A percentile compares a stretch with the other conserved stretches of the same genome.
Evolutionary conservation across 257 asterid genomes (phyloP).

Genomic region (Solanum stenotomum): DNA sequence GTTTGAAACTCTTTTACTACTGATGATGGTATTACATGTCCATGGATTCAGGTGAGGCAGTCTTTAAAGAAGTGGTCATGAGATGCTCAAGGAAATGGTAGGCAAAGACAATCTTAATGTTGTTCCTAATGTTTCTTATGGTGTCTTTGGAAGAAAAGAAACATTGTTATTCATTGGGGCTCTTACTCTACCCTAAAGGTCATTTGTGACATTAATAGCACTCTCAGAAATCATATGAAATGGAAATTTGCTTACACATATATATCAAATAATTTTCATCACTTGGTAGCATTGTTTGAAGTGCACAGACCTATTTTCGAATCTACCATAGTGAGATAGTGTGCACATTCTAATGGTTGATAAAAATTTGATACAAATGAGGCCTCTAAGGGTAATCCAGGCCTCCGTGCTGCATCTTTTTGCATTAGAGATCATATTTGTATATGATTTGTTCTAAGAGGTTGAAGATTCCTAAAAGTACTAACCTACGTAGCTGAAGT

Average conservation of each 20-base stretch:
- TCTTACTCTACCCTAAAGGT: not conserved
- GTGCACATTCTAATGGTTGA: not conserved
- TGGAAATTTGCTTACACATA: not conserved
- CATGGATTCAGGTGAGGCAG: not conserved
- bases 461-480: not conserved
- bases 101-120: not conserved
- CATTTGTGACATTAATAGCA: not conserved
- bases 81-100: not conserved
- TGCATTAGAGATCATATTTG: not conserved
- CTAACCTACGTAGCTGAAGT: not conserved
- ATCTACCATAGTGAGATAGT: not conserved
- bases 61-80: not conserved
- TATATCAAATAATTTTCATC: not conserved
- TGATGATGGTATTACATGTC: not conserved
- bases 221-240: not conserved
- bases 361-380: not conserved
- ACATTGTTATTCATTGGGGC: not conserved
- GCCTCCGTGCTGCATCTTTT: not conserved
- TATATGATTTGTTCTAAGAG: not conserved
- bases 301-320: not conserved
- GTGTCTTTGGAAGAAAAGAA: not conserved
- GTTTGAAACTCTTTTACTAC: too few relatives aligned
- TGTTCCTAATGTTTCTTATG: not conserved
- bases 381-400: not conserved
- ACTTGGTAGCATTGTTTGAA: not conserved